A percentile compares a stretch with the other conserved stretches of the same genome.
These are phyloP conservation scores for Asparagopsis taxiformis DNA, from an alignment of 31 red algal genomes.

Conservation along the genomic window DNA sequence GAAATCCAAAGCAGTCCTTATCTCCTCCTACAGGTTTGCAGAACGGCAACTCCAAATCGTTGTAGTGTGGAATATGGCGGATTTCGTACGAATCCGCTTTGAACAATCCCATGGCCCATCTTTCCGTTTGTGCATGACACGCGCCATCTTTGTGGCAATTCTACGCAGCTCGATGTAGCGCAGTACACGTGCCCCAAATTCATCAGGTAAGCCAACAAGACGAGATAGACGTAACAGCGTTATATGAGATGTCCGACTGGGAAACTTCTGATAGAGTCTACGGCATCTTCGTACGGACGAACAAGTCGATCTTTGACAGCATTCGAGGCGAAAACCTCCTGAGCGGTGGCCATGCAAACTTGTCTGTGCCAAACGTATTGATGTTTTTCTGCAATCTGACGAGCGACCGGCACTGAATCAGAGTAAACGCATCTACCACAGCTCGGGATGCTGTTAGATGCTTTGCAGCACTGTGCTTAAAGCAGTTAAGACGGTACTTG, in stretches of 20 bases:
- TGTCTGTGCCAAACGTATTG: conserved; percentile 11
- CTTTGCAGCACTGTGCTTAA: conserved; percentile 7
- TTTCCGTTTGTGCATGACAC: background rate
- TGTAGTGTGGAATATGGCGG: conserved; percentile 24
- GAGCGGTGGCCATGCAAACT: conserved; percentile 39
- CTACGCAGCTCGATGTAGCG: conserved; percentile 39
- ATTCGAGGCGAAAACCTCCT: conserved; percentile 15
- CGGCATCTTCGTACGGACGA: background rate
- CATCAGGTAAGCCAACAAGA: conserved; percentile 48
- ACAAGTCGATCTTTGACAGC: background rate
- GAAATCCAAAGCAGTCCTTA: conserved; percentile 19
- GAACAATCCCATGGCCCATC: conserved; percentile 19
- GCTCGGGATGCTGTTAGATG: background rate
- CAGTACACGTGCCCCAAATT: conserved; percentile 48
- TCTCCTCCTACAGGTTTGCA: conserved; percentile 1
- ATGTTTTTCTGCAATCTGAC: conserved; percentile 5
- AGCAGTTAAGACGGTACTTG: conserved; percentile 24
- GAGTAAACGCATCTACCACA: conserved; percentile 12
- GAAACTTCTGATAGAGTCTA: conserved; percentile 4
- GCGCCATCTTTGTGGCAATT: conserved; percentile 28
- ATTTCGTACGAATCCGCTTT: conserved; percentile 1
- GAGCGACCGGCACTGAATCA: conserved; percentile 15
- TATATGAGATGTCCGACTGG: conserved; percentile 20
- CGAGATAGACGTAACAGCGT: conserved; percentile 20
- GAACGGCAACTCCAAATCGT: background rate